These are phyloP conservation scores for Tolypocladium tropicale DNA, from an alignment of 2,329 filamentous ascomycete genomes.

Conservation along the genomic window DNA sequence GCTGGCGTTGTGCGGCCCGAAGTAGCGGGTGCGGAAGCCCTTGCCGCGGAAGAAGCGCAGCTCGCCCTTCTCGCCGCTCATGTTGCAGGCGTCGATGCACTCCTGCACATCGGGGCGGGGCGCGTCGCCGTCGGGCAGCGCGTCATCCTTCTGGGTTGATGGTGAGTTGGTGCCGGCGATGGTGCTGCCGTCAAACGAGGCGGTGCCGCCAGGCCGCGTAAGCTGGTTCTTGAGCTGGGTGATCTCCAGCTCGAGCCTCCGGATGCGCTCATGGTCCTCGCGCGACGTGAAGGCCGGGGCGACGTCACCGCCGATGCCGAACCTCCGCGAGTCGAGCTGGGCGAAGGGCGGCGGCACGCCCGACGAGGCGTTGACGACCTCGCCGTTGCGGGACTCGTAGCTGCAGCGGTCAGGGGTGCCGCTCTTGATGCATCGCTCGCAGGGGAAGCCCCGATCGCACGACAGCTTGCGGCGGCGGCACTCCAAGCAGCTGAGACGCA, in stretches of 20 bases:
- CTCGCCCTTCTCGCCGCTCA: slow-evolving; percentile 37
- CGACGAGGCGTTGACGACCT: slow-evolving; percentile 36
- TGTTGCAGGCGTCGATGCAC: slow-evolving; percentile 27
- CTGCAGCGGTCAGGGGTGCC: slow-evolving; percentile 49
- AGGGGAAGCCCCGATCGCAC: slow-evolving; percentile 51
- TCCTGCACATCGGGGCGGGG: slow-evolving; percentile 26
- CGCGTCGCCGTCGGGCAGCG: slow-evolving; percentile 18
- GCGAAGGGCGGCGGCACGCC: slow-evolving; percentile 32
- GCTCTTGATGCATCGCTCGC: slow-evolving; percentile 52
- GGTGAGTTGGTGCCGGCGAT: slow-evolving; percentile 34
- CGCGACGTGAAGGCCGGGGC: slow-evolving; percentile 19
- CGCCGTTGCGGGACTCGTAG: slow-evolving; percentile 46
- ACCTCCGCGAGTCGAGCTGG: slow-evolving; percentile 28
- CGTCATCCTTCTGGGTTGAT: slow-evolving; percentile 33
- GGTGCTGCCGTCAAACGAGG: slow-evolving; percentile 41
- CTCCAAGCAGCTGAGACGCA: slow-evolving; percentile 49
- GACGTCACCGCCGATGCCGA: slow-evolving; percentile 21
- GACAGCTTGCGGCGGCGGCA: slow-evolving; percentile 51
- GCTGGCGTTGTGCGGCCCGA: slow-evolving; percentile 49
- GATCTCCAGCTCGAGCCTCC: slow-evolving; percentile 48
- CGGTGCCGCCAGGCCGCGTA: slow-evolving; percentile 23
- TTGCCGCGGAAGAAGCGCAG: slow-evolving; percentile 48
- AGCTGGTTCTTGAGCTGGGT: slow-evolving; percentile 44
- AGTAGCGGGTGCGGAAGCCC: slow-evolving; percentile 50
- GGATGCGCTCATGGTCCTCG: slow-evolving; percentile 47